Conservation (phyloP, 331 rosid genomes). For the Erythrophleum ivorense region DNA sequence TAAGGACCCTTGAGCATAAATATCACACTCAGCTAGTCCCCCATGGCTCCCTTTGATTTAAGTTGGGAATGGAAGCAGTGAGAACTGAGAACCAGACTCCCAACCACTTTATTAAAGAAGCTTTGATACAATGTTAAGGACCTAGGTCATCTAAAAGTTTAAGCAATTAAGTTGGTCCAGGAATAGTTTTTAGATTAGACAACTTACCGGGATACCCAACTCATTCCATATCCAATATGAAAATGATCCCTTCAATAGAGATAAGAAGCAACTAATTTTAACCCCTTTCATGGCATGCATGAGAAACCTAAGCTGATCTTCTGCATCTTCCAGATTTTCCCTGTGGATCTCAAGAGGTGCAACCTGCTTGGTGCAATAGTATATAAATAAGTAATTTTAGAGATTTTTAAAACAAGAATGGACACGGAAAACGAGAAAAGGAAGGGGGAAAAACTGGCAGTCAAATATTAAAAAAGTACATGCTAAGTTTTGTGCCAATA, state of each 20-base stretch:
- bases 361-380: conserved; percentile 63
- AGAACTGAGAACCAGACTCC: background rate
- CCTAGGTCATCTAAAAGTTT: background rate
- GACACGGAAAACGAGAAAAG: conserved; percentile 13
- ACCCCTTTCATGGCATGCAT: conserved; percentile 63
- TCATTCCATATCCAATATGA: conserved; percentile 85
- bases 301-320: conserved; percentile 86
- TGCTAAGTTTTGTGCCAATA: background rate
- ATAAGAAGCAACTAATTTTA: conserved; percentile 61
- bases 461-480: background rate
- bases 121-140: conserved; percentile 8
- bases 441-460: background rate
- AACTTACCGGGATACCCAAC: conserved; percentile 81
- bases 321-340: conserved; percentile 80
- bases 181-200: conserved; percentile 30
- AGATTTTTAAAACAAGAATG: background rate
- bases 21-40: background rate
- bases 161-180: conserved; percentile 14
- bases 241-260: conserved; percentile 80
- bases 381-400: conserved; percentile 9
- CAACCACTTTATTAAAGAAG: conserved; percentile 1
- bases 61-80: background rate
- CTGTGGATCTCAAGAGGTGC: conserved; percentile 76
- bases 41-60: background rate
- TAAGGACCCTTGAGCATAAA: background rate